phyloP scores from a whole-genome alignment of 805 yeast species.

The Lachancea mirantina region DNA sequence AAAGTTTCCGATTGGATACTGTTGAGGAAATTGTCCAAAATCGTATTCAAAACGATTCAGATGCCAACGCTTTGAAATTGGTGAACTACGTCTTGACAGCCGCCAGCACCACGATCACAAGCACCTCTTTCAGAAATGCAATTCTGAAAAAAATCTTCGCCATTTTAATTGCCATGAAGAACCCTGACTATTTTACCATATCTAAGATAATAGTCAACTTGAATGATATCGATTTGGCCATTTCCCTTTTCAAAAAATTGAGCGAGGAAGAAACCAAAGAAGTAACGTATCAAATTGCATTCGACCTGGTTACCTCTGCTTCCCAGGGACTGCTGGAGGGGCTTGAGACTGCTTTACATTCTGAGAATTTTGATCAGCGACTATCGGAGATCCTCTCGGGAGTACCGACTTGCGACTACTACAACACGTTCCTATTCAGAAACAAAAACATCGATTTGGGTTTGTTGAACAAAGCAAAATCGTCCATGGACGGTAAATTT shows the following conservation, averaged over 20 bases:
- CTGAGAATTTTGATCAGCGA: constrained; percentile 32
- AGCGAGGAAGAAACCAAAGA: constrained; percentile 38
- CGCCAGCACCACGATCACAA: constrained; percentile 58
- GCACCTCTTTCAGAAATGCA: constrained; percentile 57
- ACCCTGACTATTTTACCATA: constrained; percentile 76
- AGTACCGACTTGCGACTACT: constrained; percentile 88
- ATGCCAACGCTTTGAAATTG: constrained; percentile 47
- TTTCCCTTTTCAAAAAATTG: constrained; percentile 55
- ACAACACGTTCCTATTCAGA: constrained; percentile 77
- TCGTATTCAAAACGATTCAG: constrained; percentile 36
- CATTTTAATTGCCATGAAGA: constrained; percentile 47
- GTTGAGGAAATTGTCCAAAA: constrained; percentile 50
- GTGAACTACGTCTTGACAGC: constrained; percentile 71
- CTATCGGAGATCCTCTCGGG: constrained; percentile 75
- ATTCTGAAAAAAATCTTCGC: constrained; percentile 58
- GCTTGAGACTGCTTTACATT: constrained; percentile 38
- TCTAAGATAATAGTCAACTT: constrained; percentile 84
- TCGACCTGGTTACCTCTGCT: constrained; percentile 86
- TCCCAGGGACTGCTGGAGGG: constrained; percentile 77
- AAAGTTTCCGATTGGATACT: constrained; percentile 78
- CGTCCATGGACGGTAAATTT: constrained; percentile 78
- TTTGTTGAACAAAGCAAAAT: constrained; percentile 74
- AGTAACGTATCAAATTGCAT: constrained; percentile 87
- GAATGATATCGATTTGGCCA: constrained; percentile 68
- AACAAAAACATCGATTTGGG: constrained; percentile 83